Evolutionary conservation across 2,329 filamentous ascomycete species (phyloP).

Genomic region (Alternaria arbusti): DNA sequence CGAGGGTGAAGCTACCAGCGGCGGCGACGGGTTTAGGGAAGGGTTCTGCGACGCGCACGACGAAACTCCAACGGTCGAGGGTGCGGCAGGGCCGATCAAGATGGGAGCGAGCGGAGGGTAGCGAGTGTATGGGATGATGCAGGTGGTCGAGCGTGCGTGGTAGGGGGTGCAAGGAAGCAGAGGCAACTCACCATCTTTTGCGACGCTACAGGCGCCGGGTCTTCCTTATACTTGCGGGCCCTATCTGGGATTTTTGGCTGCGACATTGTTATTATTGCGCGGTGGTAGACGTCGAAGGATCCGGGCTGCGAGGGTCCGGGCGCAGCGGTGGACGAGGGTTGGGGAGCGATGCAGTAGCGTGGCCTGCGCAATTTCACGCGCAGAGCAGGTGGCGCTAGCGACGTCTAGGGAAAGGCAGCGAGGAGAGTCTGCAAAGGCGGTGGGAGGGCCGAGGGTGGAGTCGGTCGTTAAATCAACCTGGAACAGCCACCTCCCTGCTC

Average conservation of each 20-base stretch:
- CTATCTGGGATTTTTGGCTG: slow-evolving; percentile 50
- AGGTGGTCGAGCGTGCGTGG: slow-evolving; percentile 5
- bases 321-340: slow-evolving; percentile 38
- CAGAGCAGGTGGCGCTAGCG: slow-evolving; percentile 23
- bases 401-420: slow-evolving; percentile 13
- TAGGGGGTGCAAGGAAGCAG: slow-evolving; percentile 41
- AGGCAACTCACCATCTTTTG: slow-evolving; percentile 53
- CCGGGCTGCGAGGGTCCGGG: slow-evolving; percentile 42
- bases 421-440: slow-evolving; percentile 18
- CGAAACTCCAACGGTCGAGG: slow-evolving; percentile 44
- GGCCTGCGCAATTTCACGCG: slow-evolving; percentile 48
- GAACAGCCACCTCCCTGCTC: slow-evolving; percentile 45
- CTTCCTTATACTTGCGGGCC: slow-evolving; percentile 53
- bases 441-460: slow-evolving; percentile 37
- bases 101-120: slow-evolving; percentile 20
- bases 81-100: slow-evolving; percentile 22
- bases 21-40: slow-evolving; percentile 32
- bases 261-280: slow-evolving; percentile 51
- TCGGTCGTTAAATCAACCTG: slow-evolving; percentile 48
- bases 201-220: slow-evolving; percentile 53
- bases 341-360: slow-evolving; percentile 43
- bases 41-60: slow-evolving; percentile 26
- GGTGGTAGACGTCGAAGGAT: slow-evolving; percentile 40
- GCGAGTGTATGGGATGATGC: slow-evolving; percentile 24
- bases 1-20: slow-evolving; percentile 43